Percentiles rank a stretch among this genome's conserved stretches.
These are phyloP conservation scores for Ophidiomyces ophidiicola DNA, from an alignment of 2,329 filamentous ascomycete genomes.

Conservation along the genomic window DNA sequence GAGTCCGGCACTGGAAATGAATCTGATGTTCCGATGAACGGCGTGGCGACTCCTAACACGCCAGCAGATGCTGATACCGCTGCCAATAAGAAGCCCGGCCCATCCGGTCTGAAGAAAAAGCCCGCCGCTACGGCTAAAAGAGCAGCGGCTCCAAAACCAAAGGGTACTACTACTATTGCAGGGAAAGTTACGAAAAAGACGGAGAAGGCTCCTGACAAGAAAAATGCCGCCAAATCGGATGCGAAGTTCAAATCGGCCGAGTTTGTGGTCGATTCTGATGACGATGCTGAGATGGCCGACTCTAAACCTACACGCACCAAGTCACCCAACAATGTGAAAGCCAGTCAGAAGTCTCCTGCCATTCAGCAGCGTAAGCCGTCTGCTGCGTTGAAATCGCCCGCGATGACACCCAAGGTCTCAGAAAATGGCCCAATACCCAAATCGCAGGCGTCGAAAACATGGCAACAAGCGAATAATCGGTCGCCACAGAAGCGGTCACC, in stretches of 20 bases:
- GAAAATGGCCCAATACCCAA: conserved; percentile 8
- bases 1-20: conserved; percentile 28
- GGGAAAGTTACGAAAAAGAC: conserved; percentile 38
- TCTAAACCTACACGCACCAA: conserved; percentile 14
- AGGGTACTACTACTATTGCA: conserved; percentile 35
- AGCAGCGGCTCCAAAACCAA: conserved; percentile 33
- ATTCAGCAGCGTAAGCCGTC: conserved; percentile 11
- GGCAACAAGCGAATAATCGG: conserved; percentile 32
- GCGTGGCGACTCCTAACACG: conserved; percentile 19
- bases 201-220: conserved; percentile 25
- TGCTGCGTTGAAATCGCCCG: conserved; percentile 5
- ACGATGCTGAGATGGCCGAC: conserved; percentile 34
- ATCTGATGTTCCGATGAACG: conserved; percentile 24
- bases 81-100: not conserved
- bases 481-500: conserved; percentile 52
- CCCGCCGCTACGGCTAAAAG: conserved; percentile 22
- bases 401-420: not conserved
- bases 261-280: conserved; percentile 42
- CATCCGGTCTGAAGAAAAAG: conserved; percentile 11
- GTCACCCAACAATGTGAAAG: conserved; percentile 17
- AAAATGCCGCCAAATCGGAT: conserved; percentile 25
- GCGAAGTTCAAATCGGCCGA: conserved; percentile 43
- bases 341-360: conserved; percentile 3
- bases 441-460: conserved; percentile 22
- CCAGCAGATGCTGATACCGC: conserved; percentile 1